These are phyloP conservation scores for Chytriomyces confervae DNA, from an alignment of 192 early-diverging fungal genomes.

Conservation along the genomic window DNA sequence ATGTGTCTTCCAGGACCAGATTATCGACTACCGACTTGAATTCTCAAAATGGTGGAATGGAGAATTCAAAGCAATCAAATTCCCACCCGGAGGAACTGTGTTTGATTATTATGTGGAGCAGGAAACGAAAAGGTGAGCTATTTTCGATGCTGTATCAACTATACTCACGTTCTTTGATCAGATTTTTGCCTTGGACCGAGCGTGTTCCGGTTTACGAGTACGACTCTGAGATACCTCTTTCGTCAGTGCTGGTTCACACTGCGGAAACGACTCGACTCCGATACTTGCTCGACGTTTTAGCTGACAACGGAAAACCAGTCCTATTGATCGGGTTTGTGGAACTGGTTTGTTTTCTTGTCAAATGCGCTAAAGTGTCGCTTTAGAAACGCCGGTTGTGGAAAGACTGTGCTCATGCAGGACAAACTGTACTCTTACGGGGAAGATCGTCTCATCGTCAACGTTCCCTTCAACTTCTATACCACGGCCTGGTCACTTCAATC, in stretches of 20 bases:
- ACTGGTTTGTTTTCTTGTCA: neutral
- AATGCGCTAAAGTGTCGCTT: slow-evolving; percentile 11
- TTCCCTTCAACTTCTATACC: slow-evolving; percentile 74
- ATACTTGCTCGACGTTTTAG: slow-evolving; percentile 64
- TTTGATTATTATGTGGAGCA: slow-evolving; percentile 70
- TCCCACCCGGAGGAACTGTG: slow-evolving; percentile 63
- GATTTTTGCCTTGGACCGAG: slow-evolving; percentile 68
- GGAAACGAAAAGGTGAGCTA: slow-evolving; percentile 55
- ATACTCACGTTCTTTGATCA: neutral
- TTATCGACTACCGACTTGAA: slow-evolving; percentile 65
- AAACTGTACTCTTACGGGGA: slow-evolving; percentile 68
- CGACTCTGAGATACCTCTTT: slow-evolving; percentile 64
- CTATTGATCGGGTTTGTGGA: slow-evolving; percentile 45
- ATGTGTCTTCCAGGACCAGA: slow-evolving; percentile 65
- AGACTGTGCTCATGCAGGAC: slow-evolving; percentile 70
- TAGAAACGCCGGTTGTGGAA: slow-evolving; percentile 71
- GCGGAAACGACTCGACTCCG: slow-evolving; percentile 64
- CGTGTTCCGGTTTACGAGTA: slow-evolving; percentile 58
- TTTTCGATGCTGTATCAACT: neutral
- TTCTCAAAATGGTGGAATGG: slow-evolving; percentile 72
- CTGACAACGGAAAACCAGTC: slow-evolving; percentile 68
- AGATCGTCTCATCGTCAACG: slow-evolving; percentile 65
- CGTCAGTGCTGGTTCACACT: slow-evolving; percentile 65
- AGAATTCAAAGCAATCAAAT: slow-evolving; percentile 68
- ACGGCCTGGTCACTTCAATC: slow-evolving; percentile 65